These are phyloP conservation scores for Talaromyces sp. DNA, from an alignment of 2,329 filamentous ascomycete species.

Conservation along the genomic window DNA sequence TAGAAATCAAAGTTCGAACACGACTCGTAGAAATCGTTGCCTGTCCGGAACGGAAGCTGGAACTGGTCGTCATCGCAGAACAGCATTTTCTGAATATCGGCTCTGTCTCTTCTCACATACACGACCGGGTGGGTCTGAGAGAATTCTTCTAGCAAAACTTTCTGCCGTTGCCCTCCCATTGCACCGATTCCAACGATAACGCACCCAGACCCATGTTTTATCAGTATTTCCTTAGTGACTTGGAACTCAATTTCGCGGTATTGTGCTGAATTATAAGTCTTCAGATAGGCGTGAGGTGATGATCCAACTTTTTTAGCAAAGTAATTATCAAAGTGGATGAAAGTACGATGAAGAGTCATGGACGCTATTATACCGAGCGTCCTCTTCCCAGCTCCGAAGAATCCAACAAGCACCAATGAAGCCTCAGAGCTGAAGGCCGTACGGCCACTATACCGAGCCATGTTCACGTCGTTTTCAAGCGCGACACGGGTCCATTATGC, in stretches of 20 bases:
- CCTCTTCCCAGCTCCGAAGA: constrained; percentile 68
- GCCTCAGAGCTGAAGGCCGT: constrained; percentile 52
- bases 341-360: constrained; percentile 60
- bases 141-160: constrained; percentile 57
- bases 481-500: no score
- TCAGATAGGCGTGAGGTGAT: constrained; percentile 1
- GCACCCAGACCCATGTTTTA: constrained; percentile 52
- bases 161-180: constrained; percentile 59
- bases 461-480: neutral
- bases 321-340: constrained; percentile 62
- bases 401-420: constrained; percentile 67
- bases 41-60: constrained; percentile 18
- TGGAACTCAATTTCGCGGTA: constrained; percentile 2
- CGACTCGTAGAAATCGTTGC: constrained; percentile 34
- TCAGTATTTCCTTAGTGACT: constrained; percentile 21
- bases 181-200: constrained; percentile 65
- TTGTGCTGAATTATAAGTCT: neutral
- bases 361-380: constrained; percentile 69
- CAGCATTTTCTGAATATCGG: constrained; percentile 19
- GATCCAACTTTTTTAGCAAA: constrained; percentile 41
- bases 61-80: constrained; percentile 26
- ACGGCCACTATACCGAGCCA: neutral
- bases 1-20: constrained; percentile 27
- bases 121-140: constrained; percentile 61
- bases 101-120: constrained; percentile 58